Base-by-base conservation (phyloP, 2,329 filamentous ascomycete genomes). In the Cladobotryum mycophilum region DNA sequence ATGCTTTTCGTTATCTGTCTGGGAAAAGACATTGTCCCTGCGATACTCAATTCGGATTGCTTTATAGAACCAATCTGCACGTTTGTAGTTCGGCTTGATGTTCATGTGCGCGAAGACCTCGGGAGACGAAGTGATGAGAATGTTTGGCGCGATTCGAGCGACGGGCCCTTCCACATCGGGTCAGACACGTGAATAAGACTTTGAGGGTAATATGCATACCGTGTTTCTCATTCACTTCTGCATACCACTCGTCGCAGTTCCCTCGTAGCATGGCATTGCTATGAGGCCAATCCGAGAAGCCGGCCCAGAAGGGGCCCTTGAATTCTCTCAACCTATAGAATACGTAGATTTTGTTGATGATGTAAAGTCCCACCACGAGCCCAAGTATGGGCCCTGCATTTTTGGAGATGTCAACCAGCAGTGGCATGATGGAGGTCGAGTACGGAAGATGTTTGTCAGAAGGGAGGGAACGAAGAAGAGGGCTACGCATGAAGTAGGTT, bases 1-100 rank as follows among this genome's bases (percentile, higher is more conserved):
- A 54, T 82, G 79, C 40, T 70, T 69, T 5, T 67, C 68, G 40
- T 73, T 75, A 51, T 80, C 67, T 4, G 70, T 70, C 55, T 76
- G 69, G 2, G 70, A 75, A 52, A 82, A 80, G 34, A 81, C 66
- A 49, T 76, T 80, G 57, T 81, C 75, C 4, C 68, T 65, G 1
- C 71, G 70, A 4, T 74, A 70, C 52, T 81, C 74, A 22, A 79
- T 67, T 3, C 73, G 71, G 40, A 71, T 66, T 3, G 70, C 68
- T 37, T 74, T 70, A 18, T 70, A 71, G 50, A 67, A 76, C 71
- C 72, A 76, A 15, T 65, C 60, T 3, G 65, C 66, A 12, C 70
- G 65, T 44, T 61, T 70, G 44, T 76, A 77, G 3, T 64, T 66
- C 2, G 68, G 67, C 4, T 68, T 66, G 45, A 62, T 69, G 61